phyloP scores from a whole-genome alignment of 208 protist species.

The Wallacemonas sp. region DNA sequence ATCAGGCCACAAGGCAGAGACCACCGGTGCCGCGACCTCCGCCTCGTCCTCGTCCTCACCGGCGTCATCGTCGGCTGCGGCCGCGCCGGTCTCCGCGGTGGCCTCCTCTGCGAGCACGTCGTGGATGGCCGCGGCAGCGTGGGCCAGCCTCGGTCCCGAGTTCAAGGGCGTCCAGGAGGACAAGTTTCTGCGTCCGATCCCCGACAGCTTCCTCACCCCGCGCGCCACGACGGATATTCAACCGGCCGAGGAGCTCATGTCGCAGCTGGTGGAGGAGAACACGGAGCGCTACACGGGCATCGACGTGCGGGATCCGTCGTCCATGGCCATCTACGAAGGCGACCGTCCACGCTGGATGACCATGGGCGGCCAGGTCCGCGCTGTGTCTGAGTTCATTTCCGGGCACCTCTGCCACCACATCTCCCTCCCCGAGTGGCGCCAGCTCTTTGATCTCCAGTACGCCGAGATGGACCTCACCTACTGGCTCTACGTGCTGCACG shows the following conservation, averaged over 20 bases:
- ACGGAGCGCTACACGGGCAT: slow-evolving; percentile 74
- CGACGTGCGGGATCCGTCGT: slow-evolving; percentile 79
- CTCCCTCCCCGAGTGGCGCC: slow-evolving; percentile 76
- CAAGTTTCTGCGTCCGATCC: slow-evolving; percentile 71
- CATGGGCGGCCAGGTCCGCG: slow-evolving; percentile 77
- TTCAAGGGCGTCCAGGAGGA: slow-evolving; percentile 70
- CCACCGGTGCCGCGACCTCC: slow-evolving; percentile 1
- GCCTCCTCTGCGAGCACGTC: slow-evolving; percentile 21
- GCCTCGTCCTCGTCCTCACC: slow-evolving; percentile 6
- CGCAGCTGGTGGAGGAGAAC: slow-evolving; percentile 64
- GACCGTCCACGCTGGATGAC: slow-evolving; percentile 83
- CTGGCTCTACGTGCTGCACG: slow-evolving; percentile 88
- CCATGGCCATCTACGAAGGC: slow-evolving; percentile 85
- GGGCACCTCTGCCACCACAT: slow-evolving; percentile 91
- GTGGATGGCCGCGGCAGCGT: slow-evolving; percentile 85
- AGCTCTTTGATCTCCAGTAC: slow-evolving; percentile 87
- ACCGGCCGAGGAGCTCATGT: slow-evolving; percentile 63
- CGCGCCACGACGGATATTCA: slow-evolving; percentile 80
- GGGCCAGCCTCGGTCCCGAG: slow-evolving; percentile 80
- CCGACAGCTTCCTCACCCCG: slow-evolving; percentile 70
- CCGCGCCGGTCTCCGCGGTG: background rate
- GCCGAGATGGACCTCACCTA: slow-evolving; percentile 90
- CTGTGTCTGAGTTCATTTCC: slow-evolving; percentile 87
- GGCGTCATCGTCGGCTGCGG: background rate
- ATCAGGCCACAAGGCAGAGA: background rate